phyloP scores from a whole-genome alignment of 2,329 filamentous ascomycete species.

The Trichoderma sp. region DNA sequence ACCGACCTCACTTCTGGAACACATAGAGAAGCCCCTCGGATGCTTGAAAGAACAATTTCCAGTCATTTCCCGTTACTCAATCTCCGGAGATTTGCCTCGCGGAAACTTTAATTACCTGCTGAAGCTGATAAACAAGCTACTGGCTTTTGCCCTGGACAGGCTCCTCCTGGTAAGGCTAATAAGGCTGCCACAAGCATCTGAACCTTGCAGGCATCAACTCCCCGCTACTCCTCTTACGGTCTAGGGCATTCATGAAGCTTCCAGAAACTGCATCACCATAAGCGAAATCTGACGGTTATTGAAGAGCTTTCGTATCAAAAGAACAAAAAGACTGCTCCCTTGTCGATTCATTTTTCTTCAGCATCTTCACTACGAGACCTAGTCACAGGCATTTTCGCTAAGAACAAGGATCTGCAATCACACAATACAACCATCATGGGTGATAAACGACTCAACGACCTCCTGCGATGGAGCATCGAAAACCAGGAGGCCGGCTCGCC shows the following conservation, averaged over 20 bases:
- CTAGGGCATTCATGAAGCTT: conserved; percentile 46
- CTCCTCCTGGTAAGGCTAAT: conserved; percentile 13
- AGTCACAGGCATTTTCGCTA: conserved; percentile 30
- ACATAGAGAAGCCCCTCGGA: background rate
- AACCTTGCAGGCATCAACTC: background rate
- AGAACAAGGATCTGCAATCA: background rate
- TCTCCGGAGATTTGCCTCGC: conserved; percentile 10
- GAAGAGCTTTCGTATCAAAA: conserved; percentile 5
- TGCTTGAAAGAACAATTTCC: background rate
- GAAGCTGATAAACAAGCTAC: conserved; percentile 2
- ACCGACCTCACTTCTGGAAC: background rate
- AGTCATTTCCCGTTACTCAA: background rate
- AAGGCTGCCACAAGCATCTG: background rate
- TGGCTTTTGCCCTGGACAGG: background rate
- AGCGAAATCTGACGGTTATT: conserved; percentile 9
- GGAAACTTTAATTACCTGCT: conserved; percentile 6
- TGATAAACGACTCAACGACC: conserved; percentile 67
- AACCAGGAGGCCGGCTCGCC: conserved; percentile 45
- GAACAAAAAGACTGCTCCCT: background rate
- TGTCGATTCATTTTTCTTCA: conserved; percentile 3
- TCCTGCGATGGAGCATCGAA: conserved; percentile 75
- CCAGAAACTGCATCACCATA: conserved; percentile 43
- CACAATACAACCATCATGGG: conserved; percentile 40
- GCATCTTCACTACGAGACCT: background rate
- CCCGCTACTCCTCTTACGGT: conserved; percentile 35